These are phyloP conservation scores for Vicia sativa DNA, from an alignment of 306 rosid genomes.

Conservation along the genomic window DNA sequence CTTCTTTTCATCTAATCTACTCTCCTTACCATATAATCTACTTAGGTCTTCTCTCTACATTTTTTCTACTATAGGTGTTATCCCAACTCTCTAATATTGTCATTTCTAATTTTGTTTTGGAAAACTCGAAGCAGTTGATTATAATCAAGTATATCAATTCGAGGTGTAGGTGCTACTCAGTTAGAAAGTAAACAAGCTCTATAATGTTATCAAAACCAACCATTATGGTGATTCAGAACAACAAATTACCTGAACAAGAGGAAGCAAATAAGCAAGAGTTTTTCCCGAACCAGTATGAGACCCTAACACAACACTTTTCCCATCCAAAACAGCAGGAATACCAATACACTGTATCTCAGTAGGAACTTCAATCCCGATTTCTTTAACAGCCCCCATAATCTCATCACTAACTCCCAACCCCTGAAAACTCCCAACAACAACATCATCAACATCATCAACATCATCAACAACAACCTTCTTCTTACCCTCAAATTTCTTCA, in stretches of 20 bases:
- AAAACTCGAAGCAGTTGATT: too few species aligned
- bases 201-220: background rate
- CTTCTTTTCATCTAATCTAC: too few species aligned
- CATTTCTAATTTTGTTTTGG: too few species aligned
- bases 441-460: background rate
- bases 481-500: conserved; percentile 8
- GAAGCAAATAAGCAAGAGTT: conserved; percentile 91
- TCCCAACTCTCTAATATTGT: too few species aligned
- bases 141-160: too few species aligned
- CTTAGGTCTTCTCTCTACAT: too few species aligned
- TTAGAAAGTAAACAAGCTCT: background rate
- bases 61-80: too few species aligned
- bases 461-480: conserved; percentile 30
- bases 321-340: conserved; percentile 81
- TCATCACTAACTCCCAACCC: conserved; percentile 75
- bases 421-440: conserved; percentile 54
- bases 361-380: conserved; percentile 78
- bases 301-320: conserved; percentile 82
- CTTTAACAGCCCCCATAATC: conserved; percentile 73
- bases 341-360: conserved; percentile 96
- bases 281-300: conserved; percentile 98
- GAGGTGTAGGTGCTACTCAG: too few species aligned
- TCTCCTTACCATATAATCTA: too few species aligned
- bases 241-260: conserved; percentile 78
- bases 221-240: background rate